A percentile compares a stretch with the other conserved stretches of the same genome.
Evolutionary conservation across 345 rosid genomes (phyloP).

Genomic region (Eucalyptus curtisii): DNA sequence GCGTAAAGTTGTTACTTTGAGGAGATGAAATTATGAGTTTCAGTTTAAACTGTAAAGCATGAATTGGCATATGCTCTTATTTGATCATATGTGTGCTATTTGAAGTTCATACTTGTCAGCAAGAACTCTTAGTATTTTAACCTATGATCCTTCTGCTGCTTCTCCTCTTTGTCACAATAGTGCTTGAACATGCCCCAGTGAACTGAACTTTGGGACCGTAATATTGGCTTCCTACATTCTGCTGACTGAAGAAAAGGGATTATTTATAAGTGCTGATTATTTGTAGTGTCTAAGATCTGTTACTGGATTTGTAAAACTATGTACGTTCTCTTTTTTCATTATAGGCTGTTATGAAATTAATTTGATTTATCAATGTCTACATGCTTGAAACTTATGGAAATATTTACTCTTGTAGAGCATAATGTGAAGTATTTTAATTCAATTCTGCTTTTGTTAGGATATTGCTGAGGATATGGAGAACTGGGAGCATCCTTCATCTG

Average conservation of each 20-base stretch:
- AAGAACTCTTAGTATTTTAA: background rate
- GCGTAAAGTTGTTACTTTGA: background rate
- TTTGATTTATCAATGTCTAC: background rate
- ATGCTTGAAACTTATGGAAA: background rate
- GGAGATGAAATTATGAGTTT: background rate
- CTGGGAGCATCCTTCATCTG: conserved; percentile 13
- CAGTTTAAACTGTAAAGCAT: background rate
- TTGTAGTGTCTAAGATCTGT: background rate
- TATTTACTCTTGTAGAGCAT: background rate
- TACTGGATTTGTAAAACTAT: background rate
- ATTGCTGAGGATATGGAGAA: conserved; percentile 3
- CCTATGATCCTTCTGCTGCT: background rate
- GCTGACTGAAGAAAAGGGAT: background rate
- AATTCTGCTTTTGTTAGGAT: conserved; percentile 21
- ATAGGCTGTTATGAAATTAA: background rate
- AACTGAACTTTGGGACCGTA: background rate
- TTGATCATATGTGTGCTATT: background rate
- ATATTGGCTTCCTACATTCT: background rate
- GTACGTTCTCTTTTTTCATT: background rate
- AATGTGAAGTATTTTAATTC: background rate
- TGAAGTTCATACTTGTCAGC: background rate
- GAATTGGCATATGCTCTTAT: background rate
- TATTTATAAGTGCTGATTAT: background rate
- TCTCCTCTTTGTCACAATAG: background rate
- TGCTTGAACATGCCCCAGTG: background rate